Evolutionary conservation across 345 rosid species (phyloP).

Genomic region (rapeseed (Brassica napus)): DNA sequence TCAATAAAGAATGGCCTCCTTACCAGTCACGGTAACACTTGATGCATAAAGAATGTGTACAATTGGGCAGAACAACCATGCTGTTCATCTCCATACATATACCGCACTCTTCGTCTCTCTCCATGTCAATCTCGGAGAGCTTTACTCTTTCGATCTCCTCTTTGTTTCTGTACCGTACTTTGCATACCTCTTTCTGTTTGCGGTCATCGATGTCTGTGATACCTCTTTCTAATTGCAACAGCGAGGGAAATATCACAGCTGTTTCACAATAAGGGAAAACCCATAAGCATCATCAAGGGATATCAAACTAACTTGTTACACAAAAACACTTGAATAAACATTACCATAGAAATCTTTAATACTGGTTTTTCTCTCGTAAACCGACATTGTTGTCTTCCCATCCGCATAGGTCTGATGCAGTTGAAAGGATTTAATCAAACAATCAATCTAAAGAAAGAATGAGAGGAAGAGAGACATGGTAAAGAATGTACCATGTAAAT

Average conservation of each 20-base stretch:
- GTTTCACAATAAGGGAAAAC: background rate
- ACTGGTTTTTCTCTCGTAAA: slow-evolving; percentile 81
- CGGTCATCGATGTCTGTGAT: slow-evolving; percentile 74
- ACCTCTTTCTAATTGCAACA: slow-evolving; percentile 72
- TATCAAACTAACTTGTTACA: background rate
- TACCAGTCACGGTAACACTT: slow-evolving; percentile 52
- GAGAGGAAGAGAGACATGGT: background rate
- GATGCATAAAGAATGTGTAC: slow-evolving; percentile 1
- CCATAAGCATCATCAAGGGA: background rate
- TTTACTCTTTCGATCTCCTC: slow-evolving; percentile 51
- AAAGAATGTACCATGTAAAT: slow-evolving; percentile 63
- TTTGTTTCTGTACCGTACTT: slow-evolving; percentile 55
- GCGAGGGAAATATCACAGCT: slow-evolving; percentile 83
- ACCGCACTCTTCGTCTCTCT: slow-evolving; percentile 80
- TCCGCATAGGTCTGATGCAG: slow-evolving; percentile 69
- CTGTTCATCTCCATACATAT: slow-evolving; percentile 73
- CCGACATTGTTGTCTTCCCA: slow-evolving; percentile 90
- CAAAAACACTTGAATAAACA: background rate
- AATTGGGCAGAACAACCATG: slow-evolving; percentile 67
- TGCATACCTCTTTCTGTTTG: slow-evolving; percentile 68
- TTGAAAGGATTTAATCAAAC: slow-evolving; percentile 18
- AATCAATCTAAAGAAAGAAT: background rate
- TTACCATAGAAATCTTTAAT: slow-evolving; percentile 80
- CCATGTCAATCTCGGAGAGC: slow-evolving; percentile 54
- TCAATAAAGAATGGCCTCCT: slow-evolving; percentile 6